phyloP scores from a whole-genome alignment of 2,329 filamentous ascomycete species.

The Teratosphaeria viscida region DNA sequence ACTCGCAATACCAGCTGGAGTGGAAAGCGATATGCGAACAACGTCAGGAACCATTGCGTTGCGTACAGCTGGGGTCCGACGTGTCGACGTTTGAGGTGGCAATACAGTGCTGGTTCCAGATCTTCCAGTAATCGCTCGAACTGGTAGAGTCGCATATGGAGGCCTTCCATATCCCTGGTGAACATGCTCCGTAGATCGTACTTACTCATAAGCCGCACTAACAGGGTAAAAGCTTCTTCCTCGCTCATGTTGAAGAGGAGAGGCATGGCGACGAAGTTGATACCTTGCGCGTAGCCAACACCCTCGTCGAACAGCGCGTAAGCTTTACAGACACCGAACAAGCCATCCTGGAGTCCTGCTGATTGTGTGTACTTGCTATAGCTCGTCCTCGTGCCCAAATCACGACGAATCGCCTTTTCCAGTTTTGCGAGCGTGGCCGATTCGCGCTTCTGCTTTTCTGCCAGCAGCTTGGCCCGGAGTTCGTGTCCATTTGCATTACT shows the following conservation, averaged over 20 bases:
- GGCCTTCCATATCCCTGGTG: constrained; percentile 87
- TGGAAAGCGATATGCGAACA: constrained; percentile 97
- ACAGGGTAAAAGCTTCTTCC: constrained; percentile 87
- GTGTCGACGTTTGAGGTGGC: constrained; percentile 77
- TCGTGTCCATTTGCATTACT: constrained; percentile 37
- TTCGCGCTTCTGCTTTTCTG: constrained; percentile 69
- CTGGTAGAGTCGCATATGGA: constrained; percentile 87
- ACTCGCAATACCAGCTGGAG: constrained; percentile 91
- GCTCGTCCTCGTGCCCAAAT: constrained; percentile 84
- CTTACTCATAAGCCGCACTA: constrained; percentile 92
- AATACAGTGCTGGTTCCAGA: constrained; percentile 85
- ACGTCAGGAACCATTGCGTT: constrained; percentile 95
- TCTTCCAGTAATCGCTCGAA: constrained; percentile 93
- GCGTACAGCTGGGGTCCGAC: constrained; percentile 90
- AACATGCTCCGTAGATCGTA: constrained; percentile 90
- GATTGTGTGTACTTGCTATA: constrained; percentile 93
- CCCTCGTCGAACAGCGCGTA: constrained; percentile 92
- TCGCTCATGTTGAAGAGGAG: constrained; percentile 96
- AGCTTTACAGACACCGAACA: constrained; percentile 94
- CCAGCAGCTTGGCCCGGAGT: constrained; percentile 54
- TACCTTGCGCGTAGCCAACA: constrained; percentile 94
- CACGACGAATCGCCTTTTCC: constrained; percentile 83
- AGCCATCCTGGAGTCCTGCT: constrained; percentile 79
- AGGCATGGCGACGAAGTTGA: constrained; percentile 98
- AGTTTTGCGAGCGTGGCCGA: constrained; percentile 63